These are phyloP conservation scores for Boletellus deceptivus DNA, from an alignment of 1,284 basidiomycete genomes.

Conservation along the genomic window DNA sequence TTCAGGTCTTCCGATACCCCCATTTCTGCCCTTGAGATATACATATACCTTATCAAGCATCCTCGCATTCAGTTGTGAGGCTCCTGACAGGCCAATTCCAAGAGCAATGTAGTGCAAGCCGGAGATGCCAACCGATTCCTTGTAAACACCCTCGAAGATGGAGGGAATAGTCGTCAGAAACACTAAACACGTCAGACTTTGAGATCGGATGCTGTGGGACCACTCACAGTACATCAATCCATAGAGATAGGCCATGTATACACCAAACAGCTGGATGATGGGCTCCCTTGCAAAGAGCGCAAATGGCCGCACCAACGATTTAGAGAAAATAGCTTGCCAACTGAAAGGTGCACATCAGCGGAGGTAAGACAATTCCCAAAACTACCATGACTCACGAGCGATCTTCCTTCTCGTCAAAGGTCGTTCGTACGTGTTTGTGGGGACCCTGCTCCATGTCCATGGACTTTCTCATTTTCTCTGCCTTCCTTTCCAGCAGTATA, in stretches of 20 bases:
- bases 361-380: background rate
- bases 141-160: conserved; percentile 57
- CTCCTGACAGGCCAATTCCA: conserved; percentile 42
- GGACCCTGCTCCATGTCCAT: conserved; percentile 44
- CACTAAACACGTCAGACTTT: conserved; percentile 35
- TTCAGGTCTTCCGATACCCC: conserved; percentile 49
- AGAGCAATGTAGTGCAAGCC: conserved; percentile 58
- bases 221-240: conserved; percentile 54
- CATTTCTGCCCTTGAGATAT: conserved; percentile 40
- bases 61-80: conserved; percentile 50
- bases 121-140: conserved; percentile 51
- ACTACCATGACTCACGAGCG: conserved; percentile 38
- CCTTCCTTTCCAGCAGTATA: conserved; percentile 58
- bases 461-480: conserved; percentile 46
- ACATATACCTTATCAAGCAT: conserved; percentile 49
- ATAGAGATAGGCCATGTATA: conserved; percentile 53
- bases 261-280: conserved; percentile 44
- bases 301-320: conserved; percentile 47
- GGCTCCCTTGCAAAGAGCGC: conserved; percentile 46
- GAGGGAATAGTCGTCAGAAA: conserved; percentile 64
- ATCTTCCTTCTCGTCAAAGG: conserved; percentile 42
- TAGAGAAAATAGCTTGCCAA: conserved; percentile 38
- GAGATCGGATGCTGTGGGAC: background rate
- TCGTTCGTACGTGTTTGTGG: conserved; percentile 39
- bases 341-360: conserved; percentile 9